phyloP scores from a whole-genome alignment of 2,329 filamentous ascomycete genomes.

The Cladosporium velox region DNA sequence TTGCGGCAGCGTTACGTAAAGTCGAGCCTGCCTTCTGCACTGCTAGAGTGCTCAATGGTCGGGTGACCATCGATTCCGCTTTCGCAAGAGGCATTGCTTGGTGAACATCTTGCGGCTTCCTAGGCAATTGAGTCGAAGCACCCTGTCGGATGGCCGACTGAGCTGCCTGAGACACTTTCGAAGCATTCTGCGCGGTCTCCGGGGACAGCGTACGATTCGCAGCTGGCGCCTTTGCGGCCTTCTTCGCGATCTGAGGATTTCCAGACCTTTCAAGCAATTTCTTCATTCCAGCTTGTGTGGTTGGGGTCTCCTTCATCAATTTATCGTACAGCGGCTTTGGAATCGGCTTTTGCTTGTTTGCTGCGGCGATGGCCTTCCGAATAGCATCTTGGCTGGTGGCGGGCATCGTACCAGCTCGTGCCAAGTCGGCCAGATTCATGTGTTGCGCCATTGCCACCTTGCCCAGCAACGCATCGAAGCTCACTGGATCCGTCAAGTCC shows the following conservation, averaged over 20 bases:
- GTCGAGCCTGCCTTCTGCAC: conserved; percentile 34
- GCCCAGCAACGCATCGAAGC: conserved; percentile 38
- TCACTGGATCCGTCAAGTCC: conserved; percentile 43
- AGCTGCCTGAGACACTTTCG: conserved; percentile 26
- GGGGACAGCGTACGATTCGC: conserved; percentile 28
- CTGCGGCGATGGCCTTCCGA: conserved; percentile 34
- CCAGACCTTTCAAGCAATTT: conserved; percentile 29
- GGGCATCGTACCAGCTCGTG: conserved; percentile 19
- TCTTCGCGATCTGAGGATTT: conserved; percentile 29
- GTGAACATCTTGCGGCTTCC: conserved; percentile 29
- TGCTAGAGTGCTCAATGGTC: conserved; percentile 38
- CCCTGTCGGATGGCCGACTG: conserved; percentile 24
- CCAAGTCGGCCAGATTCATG: conserved; percentile 30
- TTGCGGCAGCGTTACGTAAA: conserved; percentile 33
- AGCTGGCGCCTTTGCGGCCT: conserved; percentile 29
- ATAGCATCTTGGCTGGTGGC: conserved; percentile 36
- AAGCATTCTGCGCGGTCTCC: conserved; percentile 29
- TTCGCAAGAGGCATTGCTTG: conserved; percentile 37
- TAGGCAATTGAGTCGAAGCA: conserved; percentile 18
- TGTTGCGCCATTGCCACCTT: conserved; percentile 40
- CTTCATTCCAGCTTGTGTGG: conserved; percentile 35
- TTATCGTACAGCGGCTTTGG: conserved; percentile 33
- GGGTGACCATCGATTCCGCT: conserved; percentile 37
- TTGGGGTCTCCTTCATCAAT: conserved; percentile 32
- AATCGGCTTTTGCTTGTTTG: conserved; percentile 34